Evolutionary conservation across 1,284 basidiomycete species (phyloP), one percentile per base, ranked within the genome.

Genomic region (Testicularia cyperi): DNA sequence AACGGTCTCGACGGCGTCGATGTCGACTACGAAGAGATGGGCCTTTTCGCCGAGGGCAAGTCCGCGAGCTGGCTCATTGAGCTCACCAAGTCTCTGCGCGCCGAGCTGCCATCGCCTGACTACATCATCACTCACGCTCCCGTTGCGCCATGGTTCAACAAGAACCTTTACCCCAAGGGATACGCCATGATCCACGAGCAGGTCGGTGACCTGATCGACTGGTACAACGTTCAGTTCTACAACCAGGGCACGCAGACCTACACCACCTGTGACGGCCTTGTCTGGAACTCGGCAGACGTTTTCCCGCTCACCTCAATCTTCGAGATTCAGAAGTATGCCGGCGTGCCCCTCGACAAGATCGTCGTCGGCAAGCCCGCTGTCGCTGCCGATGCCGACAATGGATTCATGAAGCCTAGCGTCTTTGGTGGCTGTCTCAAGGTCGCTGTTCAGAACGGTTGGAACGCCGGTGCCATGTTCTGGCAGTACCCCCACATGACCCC

Each of bases 351-450:
- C 28, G 70, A 79, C 69, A 81, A 82, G 74, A 66, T 81, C 28
- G 81, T 83, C 42, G 83, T 86, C 44, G 85, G 85, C 4, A 86
- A 86, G 75, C 85, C 85, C 0, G 84, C 79, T 0, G 68, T 53
- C 12, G 73, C 4, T 27, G 70, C 78, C 7, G 83, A 84, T 65
- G 84, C 84, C 3, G 80, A 44, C 58, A 85, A 81, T 56, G 85
- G 85, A 4, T 85, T 79, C 66, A 84, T 86, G 44, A 73, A 71
- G 18, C 77, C 84, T 3, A 65, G 78, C 0, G 81, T 80, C 1
- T 78, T 86, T 12, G 83, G 84, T 10, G 70, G 69, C 1, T 86
- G 85, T 66, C 71, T 86, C 22, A 65, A 77, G 6, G 77, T 82
- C 56, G 85, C 83, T 1, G 81, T 83, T 73, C 73, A 68, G 12